Percentiles rank a stretch among this genome's conserved stretches.
phyloP scores from a whole-genome alignment of 768 basidiomycete genomes.

The Pisolithus tinctorius region DNA sequence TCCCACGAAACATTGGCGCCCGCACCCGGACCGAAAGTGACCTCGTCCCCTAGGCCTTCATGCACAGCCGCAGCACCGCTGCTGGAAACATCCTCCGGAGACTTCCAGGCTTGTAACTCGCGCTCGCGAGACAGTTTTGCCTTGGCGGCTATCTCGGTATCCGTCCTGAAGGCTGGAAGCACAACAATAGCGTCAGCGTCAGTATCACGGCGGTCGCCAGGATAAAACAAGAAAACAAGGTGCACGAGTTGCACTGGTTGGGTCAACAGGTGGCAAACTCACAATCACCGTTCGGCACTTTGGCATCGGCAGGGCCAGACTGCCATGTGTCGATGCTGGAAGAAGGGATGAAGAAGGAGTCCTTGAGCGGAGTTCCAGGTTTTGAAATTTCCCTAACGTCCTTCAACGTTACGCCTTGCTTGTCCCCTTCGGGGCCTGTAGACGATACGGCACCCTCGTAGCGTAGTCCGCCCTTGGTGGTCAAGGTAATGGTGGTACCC shows the following conservation, averaged over 20 bases:
- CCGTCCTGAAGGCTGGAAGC: conserved; percentile 68
- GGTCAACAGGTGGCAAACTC: conserved; percentile 24
- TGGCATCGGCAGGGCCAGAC: conserved; percentile 68
- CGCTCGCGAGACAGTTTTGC: conserved; percentile 53
- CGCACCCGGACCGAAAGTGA: conserved; percentile 59
- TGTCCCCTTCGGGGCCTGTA: conserved; percentile 59
- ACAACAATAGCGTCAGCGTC: conserved; percentile 10
- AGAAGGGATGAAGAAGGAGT: conserved; percentile 60
- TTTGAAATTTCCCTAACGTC: conserved; percentile 69
- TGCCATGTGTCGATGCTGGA: conserved; percentile 69
- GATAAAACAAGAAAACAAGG: background rate
- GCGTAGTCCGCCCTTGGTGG: conserved; percentile 62
- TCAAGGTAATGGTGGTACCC: conserved; percentile 78
- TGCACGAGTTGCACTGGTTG: background rate
- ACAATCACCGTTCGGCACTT: conserved; percentile 67
- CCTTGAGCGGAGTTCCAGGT: conserved; percentile 64
- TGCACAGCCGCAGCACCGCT: conserved; percentile 21
- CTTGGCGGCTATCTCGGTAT: conserved; percentile 64
- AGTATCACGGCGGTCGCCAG: background rate
- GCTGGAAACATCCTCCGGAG: conserved; percentile 31
- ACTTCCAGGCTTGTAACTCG: conserved; percentile 76
- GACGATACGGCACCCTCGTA: conserved; percentile 68
- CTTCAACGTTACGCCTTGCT: conserved; percentile 64
- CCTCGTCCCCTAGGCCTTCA: conserved; percentile 46
- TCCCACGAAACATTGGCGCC: conserved; percentile 61